Percentiles rank a stretch among this genome's conserved stretches.
Conservation (phyloP, 129 eudicot genomes). For the Silybum marianum region DNA sequence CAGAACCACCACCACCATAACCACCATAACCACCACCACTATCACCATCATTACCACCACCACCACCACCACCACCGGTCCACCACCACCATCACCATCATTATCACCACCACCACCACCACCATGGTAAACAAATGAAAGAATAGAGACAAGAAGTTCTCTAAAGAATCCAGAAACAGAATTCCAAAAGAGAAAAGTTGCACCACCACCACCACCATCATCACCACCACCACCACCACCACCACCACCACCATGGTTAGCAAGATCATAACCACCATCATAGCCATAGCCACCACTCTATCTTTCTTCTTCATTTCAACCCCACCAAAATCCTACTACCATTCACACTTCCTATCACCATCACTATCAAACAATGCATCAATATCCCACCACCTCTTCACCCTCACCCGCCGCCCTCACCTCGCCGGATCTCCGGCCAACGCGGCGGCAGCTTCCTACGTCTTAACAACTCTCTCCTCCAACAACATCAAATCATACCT, state of each 20-base stretch:
- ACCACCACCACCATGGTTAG: constrained; percentile 30
- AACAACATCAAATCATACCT: constrained; percentile 55
- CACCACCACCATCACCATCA: constrained; percentile 12
- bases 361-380: constrained; percentile 55
- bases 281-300: constrained; percentile 52
- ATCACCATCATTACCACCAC: constrained; percentile 10
- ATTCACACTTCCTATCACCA: constrained; percentile 49
- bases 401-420: constrained; percentile 78
- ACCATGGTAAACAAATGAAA: neutral
- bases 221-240: neutral
- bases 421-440: constrained; percentile 78
- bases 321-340: constrained; percentile 49
- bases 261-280: constrained; percentile 26
- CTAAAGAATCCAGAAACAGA: neutral
- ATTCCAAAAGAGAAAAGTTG: neutral
- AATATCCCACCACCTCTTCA: constrained; percentile 65
- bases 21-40: neutral
- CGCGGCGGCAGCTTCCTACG: constrained; percentile 66
- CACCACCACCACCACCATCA: neutral
- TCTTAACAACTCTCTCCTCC: constrained; percentile 60
- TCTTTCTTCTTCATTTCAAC: constrained; percentile 38
- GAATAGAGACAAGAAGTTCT: neutral
- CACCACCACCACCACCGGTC: constrained; percentile 27
- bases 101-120: constrained; percentile 49
- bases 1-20: neutral